Base-by-base conservation (phyloP, 192 early-diverging fungal species). In the Podila horticola region DNA sequence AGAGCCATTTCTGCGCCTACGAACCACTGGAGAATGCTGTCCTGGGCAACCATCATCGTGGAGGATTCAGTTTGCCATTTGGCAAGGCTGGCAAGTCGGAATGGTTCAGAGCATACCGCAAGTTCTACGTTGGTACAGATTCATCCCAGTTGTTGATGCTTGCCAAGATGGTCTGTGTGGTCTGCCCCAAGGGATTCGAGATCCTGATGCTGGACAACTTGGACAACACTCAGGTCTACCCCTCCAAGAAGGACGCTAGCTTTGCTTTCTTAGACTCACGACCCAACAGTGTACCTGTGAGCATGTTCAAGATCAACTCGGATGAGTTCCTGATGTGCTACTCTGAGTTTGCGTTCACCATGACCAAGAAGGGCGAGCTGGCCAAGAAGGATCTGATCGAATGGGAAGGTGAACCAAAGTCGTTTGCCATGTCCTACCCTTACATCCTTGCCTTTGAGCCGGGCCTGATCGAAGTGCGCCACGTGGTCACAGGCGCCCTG, bases 101-200 rank as follows among this genome's bases (percentile, higher is more conserved):
- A 4, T 81, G 77, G 74, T 83, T 83, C 65, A 68, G 69, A 58
- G 33, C 62, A 4, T 91, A 90, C 84, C 86, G 93, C 84, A 93
- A 98, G 70, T 94, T 96, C 62, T 99, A 97, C 74, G 94, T 98
- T 71, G 95, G 95, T 3, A 88, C 93, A 34, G 96, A 98, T 88
- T 90, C 94, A 26, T 91, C 88, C 22, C 94, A 93, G 20, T 83
- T 99, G 69, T 90, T 96, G 74, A 95, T 94, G 69, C 84, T 97
- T 65, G 89, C 90, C 41, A 94, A 92, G 41, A 93, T 92, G 62
- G 86, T 99, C 34, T 96, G 93, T 83, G 93, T 99, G 12, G 95
- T 95, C 71, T 81, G 77, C 50, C 86, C 88, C 12, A 94, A 95
- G 69, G 97, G 97, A 7, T 97, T 99, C 74, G 96, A 99, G 79